These are phyloP conservation scores for Urochloa ruziziensis DNA, from an alignment of 176 grass and related monocot species.

Conservation along the genomic window DNA sequence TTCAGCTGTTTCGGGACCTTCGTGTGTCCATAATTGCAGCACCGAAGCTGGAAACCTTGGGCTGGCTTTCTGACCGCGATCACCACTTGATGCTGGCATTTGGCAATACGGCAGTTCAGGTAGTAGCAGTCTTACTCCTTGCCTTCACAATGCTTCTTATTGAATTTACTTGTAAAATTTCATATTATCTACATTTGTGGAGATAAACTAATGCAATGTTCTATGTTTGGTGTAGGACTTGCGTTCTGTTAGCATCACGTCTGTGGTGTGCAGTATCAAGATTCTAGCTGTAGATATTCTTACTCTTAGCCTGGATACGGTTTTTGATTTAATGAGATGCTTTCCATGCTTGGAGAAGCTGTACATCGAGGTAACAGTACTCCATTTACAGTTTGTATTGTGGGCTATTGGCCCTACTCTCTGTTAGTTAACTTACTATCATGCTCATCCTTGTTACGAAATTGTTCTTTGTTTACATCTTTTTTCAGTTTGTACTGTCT, in stretches of 20 bases:
- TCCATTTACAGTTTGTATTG: background rate
- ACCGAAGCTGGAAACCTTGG: background rate
- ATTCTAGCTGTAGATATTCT: background rate
- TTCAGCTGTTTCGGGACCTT: background rate
- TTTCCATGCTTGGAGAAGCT: slow-evolving; percentile 22
- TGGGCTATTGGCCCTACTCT: background rate
- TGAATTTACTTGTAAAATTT: background rate
- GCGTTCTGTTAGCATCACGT: background rate
- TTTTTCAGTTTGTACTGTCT: background rate
- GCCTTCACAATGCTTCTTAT: background rate
- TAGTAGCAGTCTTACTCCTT: background rate
- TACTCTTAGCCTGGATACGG: background rate
- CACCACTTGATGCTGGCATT: background rate
- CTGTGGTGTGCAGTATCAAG: background rate
- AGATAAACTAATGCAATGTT: background rate
- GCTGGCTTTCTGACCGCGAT: background rate
- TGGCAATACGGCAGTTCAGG: background rate
- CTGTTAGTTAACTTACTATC: background rate
- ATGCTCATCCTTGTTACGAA: background rate
- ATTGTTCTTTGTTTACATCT: background rate
- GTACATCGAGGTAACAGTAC: background rate
- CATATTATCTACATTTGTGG: background rate
- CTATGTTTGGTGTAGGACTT: background rate
- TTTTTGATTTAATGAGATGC: background rate
- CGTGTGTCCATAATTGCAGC: background rate